phyloP scores from a whole-genome alignment of 352 stramenopile species.

The Pythium vanterpoolii region DNA sequence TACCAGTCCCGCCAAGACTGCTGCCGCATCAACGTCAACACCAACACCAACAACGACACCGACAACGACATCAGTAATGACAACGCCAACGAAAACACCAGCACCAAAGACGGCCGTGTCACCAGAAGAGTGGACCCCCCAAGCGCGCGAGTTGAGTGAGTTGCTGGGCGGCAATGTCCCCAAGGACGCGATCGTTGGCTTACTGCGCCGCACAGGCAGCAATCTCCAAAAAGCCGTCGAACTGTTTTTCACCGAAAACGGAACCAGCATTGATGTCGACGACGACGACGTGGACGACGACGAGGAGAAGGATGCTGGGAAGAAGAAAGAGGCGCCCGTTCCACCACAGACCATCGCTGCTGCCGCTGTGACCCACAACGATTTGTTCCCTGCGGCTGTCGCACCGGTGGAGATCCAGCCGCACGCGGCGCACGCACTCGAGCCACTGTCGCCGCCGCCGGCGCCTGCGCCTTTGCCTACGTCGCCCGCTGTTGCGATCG shows the following conservation, averaged over 20 bases:
- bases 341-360: too few species aligned
- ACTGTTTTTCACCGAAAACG: constrained; percentile 75
- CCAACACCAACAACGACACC: constrained; percentile 25
- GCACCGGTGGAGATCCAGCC: constrained; percentile 43
- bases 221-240: constrained; percentile 78
- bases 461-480: neutral
- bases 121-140: constrained; percentile 34
- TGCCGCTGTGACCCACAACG: constrained; percentile 23
- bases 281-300: constrained; percentile 43
- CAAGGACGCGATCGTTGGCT: constrained; percentile 43
- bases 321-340: constrained; percentile 12
- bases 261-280: constrained; percentile 22
- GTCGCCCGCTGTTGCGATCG: neutral
- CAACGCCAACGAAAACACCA: constrained; percentile 32
- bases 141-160: constrained; percentile 61
- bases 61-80: constrained; percentile 19
- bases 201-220: constrained; percentile 63
- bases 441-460: constrained; percentile 41
- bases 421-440: constrained; percentile 51
- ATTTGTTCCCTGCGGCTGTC: constrained; percentile 22
- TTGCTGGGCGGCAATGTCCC: constrained; percentile 68
- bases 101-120: neutral
- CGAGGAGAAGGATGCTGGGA: constrained; percentile 22
- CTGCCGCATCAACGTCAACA: neutral
- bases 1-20: constrained; percentile 29